Evolutionary conservation across 148 eudicot species (phyloP).

Genomic region (Diospyros kaki): DNA sequence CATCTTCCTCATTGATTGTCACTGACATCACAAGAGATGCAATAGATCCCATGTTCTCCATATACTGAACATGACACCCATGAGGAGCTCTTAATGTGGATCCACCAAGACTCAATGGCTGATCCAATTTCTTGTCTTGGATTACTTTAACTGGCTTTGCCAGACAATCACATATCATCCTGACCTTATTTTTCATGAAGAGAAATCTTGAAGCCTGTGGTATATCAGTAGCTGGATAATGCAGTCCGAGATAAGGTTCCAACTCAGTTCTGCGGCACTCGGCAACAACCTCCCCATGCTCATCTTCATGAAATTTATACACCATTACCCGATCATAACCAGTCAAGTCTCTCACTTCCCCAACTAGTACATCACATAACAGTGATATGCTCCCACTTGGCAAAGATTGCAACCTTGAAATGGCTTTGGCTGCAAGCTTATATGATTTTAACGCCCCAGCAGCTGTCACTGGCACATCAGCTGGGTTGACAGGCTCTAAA

Average conservation of each 20-base stretch:
- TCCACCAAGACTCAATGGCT: slow-evolving; percentile 71
- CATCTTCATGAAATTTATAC: slow-evolving; percentile 90
- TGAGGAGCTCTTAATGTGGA: slow-evolving; percentile 82
- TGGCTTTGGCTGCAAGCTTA: slow-evolving; percentile 80
- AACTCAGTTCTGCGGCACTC: slow-evolving; percentile 49
- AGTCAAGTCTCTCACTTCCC: slow-evolving; percentile 63
- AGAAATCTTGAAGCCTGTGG: slow-evolving; percentile 91
- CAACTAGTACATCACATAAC: slow-evolving; percentile 66
- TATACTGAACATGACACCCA: slow-evolving; percentile 82
- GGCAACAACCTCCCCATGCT: slow-evolving; percentile 82
- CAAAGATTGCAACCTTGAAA: slow-evolving; percentile 61
- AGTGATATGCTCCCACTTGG: slow-evolving; percentile 58
- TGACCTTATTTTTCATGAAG: slow-evolving; percentile 75
- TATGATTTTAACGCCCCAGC: slow-evolving; percentile 74
- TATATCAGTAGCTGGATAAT: slow-evolving; percentile 87
- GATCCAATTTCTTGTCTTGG: slow-evolving; percentile 52
- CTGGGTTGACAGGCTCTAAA: slow-evolving; percentile 65
- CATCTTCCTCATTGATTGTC: slow-evolving; percentile 58
- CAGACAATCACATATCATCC: slow-evolving; percentile 85
- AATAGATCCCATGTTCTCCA: slow-evolving; percentile 81
- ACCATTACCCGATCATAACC: slow-evolving; percentile 89
- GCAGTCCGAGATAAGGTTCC: slow-evolving; percentile 84
- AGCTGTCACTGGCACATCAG: slow-evolving; percentile 59
- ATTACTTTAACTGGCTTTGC: slow-evolving; percentile 62
- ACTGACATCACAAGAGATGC: slow-evolving; percentile 85